Conservation (phyloP, 352 stramenopile species). For the Elongisporangium undulatum region DNA sequence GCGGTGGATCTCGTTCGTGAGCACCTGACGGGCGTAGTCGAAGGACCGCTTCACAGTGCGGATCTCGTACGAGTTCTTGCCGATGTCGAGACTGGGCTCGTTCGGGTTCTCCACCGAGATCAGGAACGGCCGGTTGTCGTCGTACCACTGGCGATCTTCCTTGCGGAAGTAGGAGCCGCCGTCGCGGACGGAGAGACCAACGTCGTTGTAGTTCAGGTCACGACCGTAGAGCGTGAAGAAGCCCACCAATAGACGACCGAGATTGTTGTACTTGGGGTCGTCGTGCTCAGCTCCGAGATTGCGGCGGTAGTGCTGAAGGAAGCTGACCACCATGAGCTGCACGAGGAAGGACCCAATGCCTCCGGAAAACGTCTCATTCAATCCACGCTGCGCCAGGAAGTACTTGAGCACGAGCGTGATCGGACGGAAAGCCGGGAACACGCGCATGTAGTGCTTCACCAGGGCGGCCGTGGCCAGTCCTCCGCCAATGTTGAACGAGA, state of each 20-base stretch:
- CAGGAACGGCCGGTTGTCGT: conserved; percentile 72
- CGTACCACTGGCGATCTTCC: conserved; percentile 65
- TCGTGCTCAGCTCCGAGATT: conserved; percentile 41
- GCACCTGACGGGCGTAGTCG: conserved; percentile 74
- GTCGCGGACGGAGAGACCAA: conserved; percentile 90
- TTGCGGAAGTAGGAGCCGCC: conserved; percentile 94
- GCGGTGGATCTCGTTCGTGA: conserved; percentile 68
- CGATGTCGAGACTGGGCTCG: conserved; percentile 89
- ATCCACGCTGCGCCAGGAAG: conserved; percentile 89
- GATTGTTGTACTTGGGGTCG: conserved; percentile 81
- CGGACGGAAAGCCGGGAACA: conserved; percentile 90
- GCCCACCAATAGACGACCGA: conserved; percentile 90
- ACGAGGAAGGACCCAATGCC: conserved; percentile 93
- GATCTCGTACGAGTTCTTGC: conserved; percentile 91
- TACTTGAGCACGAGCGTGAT: conserved; percentile 95
- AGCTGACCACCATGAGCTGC: conserved; percentile 95
- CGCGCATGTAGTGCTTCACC: conserved; percentile 89
- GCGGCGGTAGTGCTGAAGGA: conserved; percentile 89
- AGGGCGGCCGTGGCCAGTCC: conserved; percentile 85
- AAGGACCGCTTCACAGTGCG: conserved; percentile 89
- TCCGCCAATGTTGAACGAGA: conserved; percentile 89
- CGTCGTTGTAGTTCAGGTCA: conserved; percentile 92
- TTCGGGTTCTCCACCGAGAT: conserved; percentile 95
- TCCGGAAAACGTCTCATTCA: conserved; percentile 95
- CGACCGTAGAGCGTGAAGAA: conserved; percentile 95